Percentiles rank a stretch among this genome's conserved stretches.
phyloP scores from a whole-genome alignment of 202 grass and related monocot genomes.

The Musa balbisiana region DNA sequence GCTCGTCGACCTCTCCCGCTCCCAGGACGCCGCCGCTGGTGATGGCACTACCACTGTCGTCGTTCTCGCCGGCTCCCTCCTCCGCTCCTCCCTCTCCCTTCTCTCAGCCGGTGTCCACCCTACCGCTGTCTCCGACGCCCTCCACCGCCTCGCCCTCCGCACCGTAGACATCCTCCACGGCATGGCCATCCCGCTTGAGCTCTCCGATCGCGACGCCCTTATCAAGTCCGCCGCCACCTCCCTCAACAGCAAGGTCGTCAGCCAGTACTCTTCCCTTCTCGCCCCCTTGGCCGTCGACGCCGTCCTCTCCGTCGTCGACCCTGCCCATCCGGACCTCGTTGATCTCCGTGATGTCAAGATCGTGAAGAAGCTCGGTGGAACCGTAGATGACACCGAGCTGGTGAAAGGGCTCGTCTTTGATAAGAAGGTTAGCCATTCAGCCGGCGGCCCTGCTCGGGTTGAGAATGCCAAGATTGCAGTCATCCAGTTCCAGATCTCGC shows the following conservation, averaged over 20 bases:
- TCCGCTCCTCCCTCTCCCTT: conserved; percentile 46
- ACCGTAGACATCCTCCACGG: conserved; percentile 56
- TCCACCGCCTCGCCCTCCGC: conserved; percentile 63
- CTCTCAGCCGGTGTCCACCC: conserved; percentile 50
- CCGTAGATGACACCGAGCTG: conserved; percentile 73
- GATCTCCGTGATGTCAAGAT: conserved; percentile 77
- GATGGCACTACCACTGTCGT: conserved; percentile 82
- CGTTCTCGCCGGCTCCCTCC: conserved; percentile 58
- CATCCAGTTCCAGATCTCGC: conserved; percentile 91
- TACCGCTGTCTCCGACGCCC: conserved; percentile 59
- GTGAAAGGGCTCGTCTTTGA: conserved; percentile 79
- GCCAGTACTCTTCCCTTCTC: conserved; percentile 81
- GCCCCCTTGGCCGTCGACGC: conserved; percentile 79
- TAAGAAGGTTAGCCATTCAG: conserved; percentile 80
- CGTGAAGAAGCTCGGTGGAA: conserved; percentile 81
- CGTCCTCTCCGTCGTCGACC: conserved; percentile 70
- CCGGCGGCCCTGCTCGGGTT: conserved; percentile 50
- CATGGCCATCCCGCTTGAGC: conserved; percentile 70
- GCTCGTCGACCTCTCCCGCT: conserved; percentile 87
- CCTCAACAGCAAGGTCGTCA: conserved; percentile 86
- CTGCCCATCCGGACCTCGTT: conserved; percentile 68
- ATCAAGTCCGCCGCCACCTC: conserved; percentile 85
- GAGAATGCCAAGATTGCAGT: conserved; percentile 95
- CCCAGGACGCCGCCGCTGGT: conserved; percentile 74
- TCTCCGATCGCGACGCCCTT: conserved; percentile 66